Conservation (phyloP, 768 basidiomycete species). For the Albatrellus ellisii region DNA sequence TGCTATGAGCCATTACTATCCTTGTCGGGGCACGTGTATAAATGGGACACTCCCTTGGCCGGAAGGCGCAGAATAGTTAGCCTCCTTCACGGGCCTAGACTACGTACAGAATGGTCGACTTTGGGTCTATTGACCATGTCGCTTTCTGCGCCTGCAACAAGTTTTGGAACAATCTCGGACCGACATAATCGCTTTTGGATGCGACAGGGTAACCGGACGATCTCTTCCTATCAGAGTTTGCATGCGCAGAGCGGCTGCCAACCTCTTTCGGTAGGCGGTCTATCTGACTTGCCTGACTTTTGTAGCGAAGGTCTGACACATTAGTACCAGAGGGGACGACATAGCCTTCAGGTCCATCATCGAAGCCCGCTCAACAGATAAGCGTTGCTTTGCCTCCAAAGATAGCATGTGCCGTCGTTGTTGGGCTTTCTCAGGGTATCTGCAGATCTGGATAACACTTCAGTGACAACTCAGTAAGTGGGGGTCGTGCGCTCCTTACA, state of each 20-base stretch:
- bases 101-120: too few species aligned
- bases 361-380: slow-evolving; percentile 11
- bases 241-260: not conserved
- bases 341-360: slow-evolving; percentile 20
- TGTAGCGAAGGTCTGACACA: not conserved
- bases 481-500: slow-evolving; percentile 28
- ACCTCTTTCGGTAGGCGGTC: too few species aligned
- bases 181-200: slow-evolving; percentile 7
- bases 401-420: slow-evolving; percentile 38
- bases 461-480: not conserved
- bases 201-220: slow-evolving; percentile 6
- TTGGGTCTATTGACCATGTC: slow-evolving; percentile 5
- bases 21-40: slow-evolving; percentile 8
- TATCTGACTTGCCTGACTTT: too few species aligned
- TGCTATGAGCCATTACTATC: not conserved
- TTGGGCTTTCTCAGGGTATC: slow-evolving; percentile 55
- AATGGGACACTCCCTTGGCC: not conserved
- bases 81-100: too few species aligned
- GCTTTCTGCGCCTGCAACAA: not conserved
- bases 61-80: not conserved
- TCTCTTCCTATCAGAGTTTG: not conserved
- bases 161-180: slow-evolving; percentile 10
- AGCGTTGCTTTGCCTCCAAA: slow-evolving; percentile 21
- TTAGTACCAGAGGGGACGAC: slow-evolving; percentile 4
- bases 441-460: slow-evolving; percentile 45